Conservation (phyloP, 805 yeast species). For the Ogataea haglerorum region DNA sequence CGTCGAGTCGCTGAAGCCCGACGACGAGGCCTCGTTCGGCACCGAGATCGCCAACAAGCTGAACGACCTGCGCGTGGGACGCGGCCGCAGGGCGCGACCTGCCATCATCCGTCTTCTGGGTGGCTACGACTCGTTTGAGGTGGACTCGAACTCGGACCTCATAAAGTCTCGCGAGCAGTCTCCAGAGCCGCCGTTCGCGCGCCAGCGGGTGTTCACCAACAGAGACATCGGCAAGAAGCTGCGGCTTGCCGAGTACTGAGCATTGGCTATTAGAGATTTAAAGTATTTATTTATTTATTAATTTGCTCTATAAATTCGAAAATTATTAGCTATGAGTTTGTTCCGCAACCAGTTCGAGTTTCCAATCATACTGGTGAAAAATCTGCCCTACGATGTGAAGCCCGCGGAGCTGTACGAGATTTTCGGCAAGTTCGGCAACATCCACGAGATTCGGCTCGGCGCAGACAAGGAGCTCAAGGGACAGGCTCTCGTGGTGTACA, state of each 20-base stretch:
- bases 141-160: slow-evolving; percentile 50
- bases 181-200: slow-evolving; percentile 46
- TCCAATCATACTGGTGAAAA: slow-evolving; percentile 47
- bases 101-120: slow-evolving; percentile 50
- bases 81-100: slow-evolving; percentile 20
- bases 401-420: slow-evolving; percentile 46
- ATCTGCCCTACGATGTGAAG: slow-evolving; percentile 51
- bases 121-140: slow-evolving; percentile 85
- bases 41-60: slow-evolving; percentile 21
- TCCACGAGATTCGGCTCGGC: slow-evolving; percentile 51
- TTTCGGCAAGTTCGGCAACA: slow-evolving; percentile 53
- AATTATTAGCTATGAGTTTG: slow-evolving; percentile 7
- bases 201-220: slow-evolving; percentile 27
- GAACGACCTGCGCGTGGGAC: slow-evolving; percentile 17
- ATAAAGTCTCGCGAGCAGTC: slow-evolving; percentile 56
- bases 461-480: slow-evolving; percentile 40
- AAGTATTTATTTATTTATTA: not conserved
- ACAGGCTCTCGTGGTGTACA: slow-evolving; percentile 54
- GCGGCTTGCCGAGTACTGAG: slow-evolving; percentile 57
- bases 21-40: slow-evolving; percentile 7
- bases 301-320: not conserved
- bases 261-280: not conserved
- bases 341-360: slow-evolving; percentile 25
- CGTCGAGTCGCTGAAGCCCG: slow-evolving; percentile 31
- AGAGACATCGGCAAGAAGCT: slow-evolving; percentile 64